Evolutionary conservation across 331 rosid genomes (phyloP), one percentile per base, ranked within the genome.

Genomic region (Rosa hybrid): DNA sequence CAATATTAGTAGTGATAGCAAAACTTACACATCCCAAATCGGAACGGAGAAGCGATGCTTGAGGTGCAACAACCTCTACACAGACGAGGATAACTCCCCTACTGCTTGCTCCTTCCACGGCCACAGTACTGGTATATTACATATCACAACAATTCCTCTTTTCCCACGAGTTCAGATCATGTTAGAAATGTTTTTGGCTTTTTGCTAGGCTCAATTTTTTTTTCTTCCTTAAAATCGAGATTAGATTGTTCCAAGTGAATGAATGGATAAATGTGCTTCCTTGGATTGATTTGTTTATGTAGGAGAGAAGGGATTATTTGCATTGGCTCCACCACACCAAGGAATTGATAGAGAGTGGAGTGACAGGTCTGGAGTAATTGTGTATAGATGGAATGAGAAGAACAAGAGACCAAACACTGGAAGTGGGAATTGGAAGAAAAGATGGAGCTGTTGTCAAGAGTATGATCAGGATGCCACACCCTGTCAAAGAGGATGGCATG

Each of bases 291-390:
- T n/a, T 38, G 10, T 46, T 56, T 45, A 39, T 67, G 48, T 20
- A 90, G 92, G 92, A 50, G 97, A 94, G 73, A 94, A 81, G 68
- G 97, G 97, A 16, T 27, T 94, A 42, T 86, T 84, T 88, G 83
- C 95, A 54, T n/a, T 89, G 70, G 87, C 92, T 46, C 94, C 93
- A 21, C 93, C 92, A 12, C 97, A 91, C 91, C 94, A 94, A 83
- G 98, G 98, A 77, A 89, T 94, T 65, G 98, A 86, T 80, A 95
- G 95, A 46, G 94, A 94, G 54, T 94, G 92, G 97, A 91, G 84
- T 59, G 95, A 91, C 12, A 68, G 80, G 56, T 90, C 98, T 13
- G 94, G 98, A 42, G 95, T 90, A 9, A 90, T 88, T 46, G 92
- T 86, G 0, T 93, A 91, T 85, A 91, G 78, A 83, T 93, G 97